Percentiles rank a stretch among this genome's conserved stretches.
phyloP scores from a whole-genome alignment of 139 green algal species.

The Klebsormidium nitens region DNA sequence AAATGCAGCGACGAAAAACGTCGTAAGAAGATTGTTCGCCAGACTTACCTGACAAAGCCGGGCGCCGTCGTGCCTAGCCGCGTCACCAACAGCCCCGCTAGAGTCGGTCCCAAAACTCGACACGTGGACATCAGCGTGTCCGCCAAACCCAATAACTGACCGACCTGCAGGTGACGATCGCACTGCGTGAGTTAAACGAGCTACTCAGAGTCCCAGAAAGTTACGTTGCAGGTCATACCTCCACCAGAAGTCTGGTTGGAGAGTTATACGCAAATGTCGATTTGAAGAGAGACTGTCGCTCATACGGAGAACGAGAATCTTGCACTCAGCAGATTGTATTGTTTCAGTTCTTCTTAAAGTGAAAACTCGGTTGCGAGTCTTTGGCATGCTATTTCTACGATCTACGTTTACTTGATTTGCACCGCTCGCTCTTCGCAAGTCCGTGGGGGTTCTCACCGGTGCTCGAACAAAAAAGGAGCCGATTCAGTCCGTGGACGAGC shows the following conservation, averaged over 20 bases:
- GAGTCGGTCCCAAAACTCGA: slow-evolving; percentile 9
- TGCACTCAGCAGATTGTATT: slow-evolving; percentile 2
- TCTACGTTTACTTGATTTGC: too few relatives aligned
- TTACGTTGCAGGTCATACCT: too few relatives aligned
- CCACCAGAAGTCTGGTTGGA: neutral
- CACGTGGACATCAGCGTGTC: slow-evolving; percentile 21
- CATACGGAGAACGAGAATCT: too few relatives aligned
- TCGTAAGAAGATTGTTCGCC: too few relatives aligned
- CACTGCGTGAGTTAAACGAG: neutral
- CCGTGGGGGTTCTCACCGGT: too few relatives aligned
- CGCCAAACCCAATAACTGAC: slow-evolving; percentile 20
- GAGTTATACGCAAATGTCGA: neutral
- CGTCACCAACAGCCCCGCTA: neutral
- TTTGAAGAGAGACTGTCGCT: too few relatives aligned
- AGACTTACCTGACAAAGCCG: slow-evolving; percentile 18
- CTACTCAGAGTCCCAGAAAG: too few relatives aligned
- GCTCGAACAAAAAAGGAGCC: neutral
- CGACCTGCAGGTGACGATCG: slow-evolving; percentile 6
- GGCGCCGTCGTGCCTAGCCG: neutral
- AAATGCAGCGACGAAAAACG: too few relatives aligned
- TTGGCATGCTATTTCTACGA: too few relatives aligned
- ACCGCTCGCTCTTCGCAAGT: too few relatives aligned
- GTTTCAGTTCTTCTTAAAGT: too few relatives aligned
- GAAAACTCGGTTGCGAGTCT: too few relatives aligned
- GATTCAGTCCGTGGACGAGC: neutral